Percentiles rank a stretch among this genome's conserved stretches.
phyloP scores from a whole-genome alignment of 2,329 filamentous ascomycete species.

The Fusarium sp. region DNA sequence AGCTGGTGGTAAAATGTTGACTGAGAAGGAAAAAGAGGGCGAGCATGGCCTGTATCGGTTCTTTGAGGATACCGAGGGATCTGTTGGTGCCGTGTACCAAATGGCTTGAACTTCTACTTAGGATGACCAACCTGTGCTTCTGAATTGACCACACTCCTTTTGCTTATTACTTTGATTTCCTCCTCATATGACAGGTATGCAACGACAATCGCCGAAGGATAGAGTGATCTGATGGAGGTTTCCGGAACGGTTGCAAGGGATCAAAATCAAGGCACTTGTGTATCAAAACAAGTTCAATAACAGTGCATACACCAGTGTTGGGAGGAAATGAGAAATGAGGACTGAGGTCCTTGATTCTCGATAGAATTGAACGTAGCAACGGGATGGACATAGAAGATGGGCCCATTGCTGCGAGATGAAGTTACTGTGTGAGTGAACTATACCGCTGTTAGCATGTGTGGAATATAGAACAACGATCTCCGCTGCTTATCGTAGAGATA shows the following conservation, averaged over 20 bases:
- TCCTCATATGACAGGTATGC: background rate
- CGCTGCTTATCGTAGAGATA: conserved; percentile 28
- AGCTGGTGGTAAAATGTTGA: conserved; percentile 44
- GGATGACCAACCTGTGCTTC: background rate
- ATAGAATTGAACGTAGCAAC: conserved; percentile 26
- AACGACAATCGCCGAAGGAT: background rate
- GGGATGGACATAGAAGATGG: conserved; percentile 17
- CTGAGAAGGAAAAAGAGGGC: conserved; percentile 39
- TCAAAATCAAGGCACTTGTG: background rate
- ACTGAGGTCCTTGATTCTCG: conserved; percentile 20
- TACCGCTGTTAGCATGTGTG: background rate
- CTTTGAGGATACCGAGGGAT: conserved; percentile 46
- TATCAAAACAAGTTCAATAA: background rate
- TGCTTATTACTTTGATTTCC: background rate
- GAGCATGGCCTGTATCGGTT: conserved; percentile 40
- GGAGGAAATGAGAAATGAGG: conserved; percentile 22
- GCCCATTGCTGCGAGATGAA: conserved; percentile 18
- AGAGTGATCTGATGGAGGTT: background rate
- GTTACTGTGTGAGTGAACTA: conserved; percentile 21
- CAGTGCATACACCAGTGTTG: conserved; percentile 26
- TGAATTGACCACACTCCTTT: background rate
- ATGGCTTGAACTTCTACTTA: conserved; percentile 18
- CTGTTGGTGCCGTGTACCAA: conserved; percentile 43
- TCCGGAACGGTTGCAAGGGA: background rate
- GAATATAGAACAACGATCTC: no score